Conservation (phyloP, 129 eudicot genomes). For the Centrapalus pauciflorus region DNA sequence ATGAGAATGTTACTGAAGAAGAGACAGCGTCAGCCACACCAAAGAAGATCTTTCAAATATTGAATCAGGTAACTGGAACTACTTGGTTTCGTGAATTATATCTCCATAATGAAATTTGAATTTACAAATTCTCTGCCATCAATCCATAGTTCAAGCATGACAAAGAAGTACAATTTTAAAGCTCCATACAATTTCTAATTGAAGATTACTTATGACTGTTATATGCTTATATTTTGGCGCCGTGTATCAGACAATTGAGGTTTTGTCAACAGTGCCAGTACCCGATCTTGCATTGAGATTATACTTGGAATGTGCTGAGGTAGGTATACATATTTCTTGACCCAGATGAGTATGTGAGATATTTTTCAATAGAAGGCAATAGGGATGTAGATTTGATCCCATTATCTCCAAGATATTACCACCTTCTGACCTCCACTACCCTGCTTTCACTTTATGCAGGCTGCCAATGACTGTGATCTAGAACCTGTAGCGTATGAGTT, state of each 20-base stretch:
- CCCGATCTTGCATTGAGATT: slow-evolving; percentile 89
- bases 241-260: slow-evolving; percentile 66
- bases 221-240: not conserved
- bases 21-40: slow-evolving; percentile 62
- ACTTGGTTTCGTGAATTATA: not conserved
- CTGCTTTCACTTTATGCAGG: slow-evolving; percentile 41
- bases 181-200: not conserved
- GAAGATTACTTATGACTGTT: slow-evolving; percentile 1
- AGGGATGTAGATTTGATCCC: not conserved
- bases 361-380: not conserved
- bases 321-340: slow-evolving; percentile 16
- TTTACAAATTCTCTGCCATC: not conserved
- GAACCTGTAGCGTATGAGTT: slow-evolving; percentile 99
- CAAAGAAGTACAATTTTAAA: not conserved
- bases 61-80: slow-evolving; percentile 58
- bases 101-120: not conserved
- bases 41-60: slow-evolving; percentile 81
- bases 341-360: no score
- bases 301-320: slow-evolving; percentile 97
- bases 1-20: slow-evolving; percentile 56
- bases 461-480: slow-evolving; percentile 92
- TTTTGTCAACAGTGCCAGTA: slow-evolving; percentile 66
- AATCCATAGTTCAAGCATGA: not conserved
- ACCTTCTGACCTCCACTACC: slow-evolving; percentile 7
- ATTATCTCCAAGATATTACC: no score